Evolutionary conservation across 2,329 filamentous ascomycete species (phyloP).

Genomic region (Exserohilum turcica): DNA sequence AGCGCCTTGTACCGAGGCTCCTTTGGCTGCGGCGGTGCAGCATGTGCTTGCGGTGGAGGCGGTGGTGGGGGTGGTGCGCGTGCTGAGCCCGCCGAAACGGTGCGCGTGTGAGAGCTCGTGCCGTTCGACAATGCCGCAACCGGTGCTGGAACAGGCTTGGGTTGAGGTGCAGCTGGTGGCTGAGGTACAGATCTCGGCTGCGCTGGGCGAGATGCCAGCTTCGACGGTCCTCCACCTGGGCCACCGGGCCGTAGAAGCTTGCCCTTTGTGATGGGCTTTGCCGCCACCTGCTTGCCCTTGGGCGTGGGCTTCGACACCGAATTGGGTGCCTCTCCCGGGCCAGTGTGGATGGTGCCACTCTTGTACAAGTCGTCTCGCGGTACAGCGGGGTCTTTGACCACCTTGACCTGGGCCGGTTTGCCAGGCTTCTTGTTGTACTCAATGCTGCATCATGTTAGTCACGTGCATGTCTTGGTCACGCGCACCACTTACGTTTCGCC

Average conservation of each 20-base stretch:
- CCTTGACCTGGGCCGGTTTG: slow-evolving; percentile 87
- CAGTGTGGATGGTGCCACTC: slow-evolving; percentile 87
- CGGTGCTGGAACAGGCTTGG: slow-evolving; percentile 60
- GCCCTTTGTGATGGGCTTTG: slow-evolving; percentile 88
- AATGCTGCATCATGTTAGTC: slow-evolving; percentile 58
- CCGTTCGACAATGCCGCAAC: slow-evolving; percentile 58
- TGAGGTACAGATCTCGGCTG: slow-evolving; percentile 43
- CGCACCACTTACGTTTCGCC: slow-evolving; percentile 63
- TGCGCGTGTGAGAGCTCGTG: slow-evolving; percentile 48
- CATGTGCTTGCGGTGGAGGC: slow-evolving; percentile 68
- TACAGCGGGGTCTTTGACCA: slow-evolving; percentile 81
- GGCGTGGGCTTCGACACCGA: slow-evolving; percentile 85
- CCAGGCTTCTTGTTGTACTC: slow-evolving; percentile 98
- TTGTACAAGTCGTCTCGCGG: slow-evolving; percentile 84
- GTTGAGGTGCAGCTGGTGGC: slow-evolving; percentile 50
- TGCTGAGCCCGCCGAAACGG: slow-evolving; percentile 47
- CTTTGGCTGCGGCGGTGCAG: slow-evolving; percentile 63
- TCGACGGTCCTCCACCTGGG: slow-evolving; percentile 79
- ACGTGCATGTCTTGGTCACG: not conserved
- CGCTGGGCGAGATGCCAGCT: slow-evolving; percentile 62
- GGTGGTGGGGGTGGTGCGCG: slow-evolving; percentile 55
- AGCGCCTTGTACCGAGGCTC: slow-evolving; percentile 87
- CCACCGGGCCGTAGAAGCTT: slow-evolving; percentile 90
- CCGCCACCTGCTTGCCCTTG: slow-evolving; percentile 81
- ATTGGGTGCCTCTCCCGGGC: slow-evolving; percentile 79